Evolutionary conservation across 805 yeast genomes (phyloP).

Genomic region (Ascoidea tarda): DNA sequence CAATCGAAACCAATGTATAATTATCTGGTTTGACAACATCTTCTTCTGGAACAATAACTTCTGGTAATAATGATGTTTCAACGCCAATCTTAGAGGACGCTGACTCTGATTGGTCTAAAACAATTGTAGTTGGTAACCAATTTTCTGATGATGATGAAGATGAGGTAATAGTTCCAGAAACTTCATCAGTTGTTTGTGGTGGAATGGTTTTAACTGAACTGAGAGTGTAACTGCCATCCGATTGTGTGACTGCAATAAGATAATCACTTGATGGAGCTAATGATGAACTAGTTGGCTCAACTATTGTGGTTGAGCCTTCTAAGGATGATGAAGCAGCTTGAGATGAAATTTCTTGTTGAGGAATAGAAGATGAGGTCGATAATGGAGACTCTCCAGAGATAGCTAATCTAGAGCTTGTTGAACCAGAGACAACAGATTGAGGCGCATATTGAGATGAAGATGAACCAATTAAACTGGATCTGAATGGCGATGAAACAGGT

Average conservation of each 20-base stretch:
- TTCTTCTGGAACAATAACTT: neutral
- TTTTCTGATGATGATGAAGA: neutral
- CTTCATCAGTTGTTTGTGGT: neutral
- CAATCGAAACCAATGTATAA: slow-evolving; percentile 51
- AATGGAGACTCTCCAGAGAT: neutral
- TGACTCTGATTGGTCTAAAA: neutral
- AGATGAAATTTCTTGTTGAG: neutral
- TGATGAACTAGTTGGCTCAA: neutral
- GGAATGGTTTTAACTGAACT: neutral
- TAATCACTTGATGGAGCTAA: neutral
- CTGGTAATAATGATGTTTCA: neutral
- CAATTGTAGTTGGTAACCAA: neutral
- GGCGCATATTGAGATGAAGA: neutral
- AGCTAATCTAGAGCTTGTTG: neutral
- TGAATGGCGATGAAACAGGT: neutral
- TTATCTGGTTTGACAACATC: slow-evolving; percentile 13
- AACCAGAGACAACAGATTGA: neutral
- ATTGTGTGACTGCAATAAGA: neutral
- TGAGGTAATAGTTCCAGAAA: neutral
- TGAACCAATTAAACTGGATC: neutral
- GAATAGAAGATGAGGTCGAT: neutral
- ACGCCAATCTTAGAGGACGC: neutral
- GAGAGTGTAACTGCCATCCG: neutral
- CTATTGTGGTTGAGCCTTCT: neutral
- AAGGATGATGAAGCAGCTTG: neutral